Base-by-base conservation (phyloP, 495 filamentous ascomycete genomes). In the Tetracladium setigerum region DNA sequence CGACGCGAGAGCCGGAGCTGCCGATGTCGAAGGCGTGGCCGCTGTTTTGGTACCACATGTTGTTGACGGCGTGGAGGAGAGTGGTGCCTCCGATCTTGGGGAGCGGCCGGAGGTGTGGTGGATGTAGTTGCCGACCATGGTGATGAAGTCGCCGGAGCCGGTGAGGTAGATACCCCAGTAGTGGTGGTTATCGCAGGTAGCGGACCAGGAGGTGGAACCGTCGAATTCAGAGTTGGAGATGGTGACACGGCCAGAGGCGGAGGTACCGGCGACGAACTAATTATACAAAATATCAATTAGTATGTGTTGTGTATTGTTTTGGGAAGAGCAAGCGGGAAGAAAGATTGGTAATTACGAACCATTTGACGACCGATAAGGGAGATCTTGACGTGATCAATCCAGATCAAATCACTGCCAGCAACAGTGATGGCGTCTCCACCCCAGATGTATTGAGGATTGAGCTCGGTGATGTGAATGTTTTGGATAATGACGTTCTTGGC, bases 1-100 rank as follows among this genome's bases (percentile, higher is more conserved):
- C 64, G 39, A 77, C 69, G 53, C 70, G 67, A 35, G 63, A 70
- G 39, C 73, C 74, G 5, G 61, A 55, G 34, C 58, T 66, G 19
- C 18, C 38, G 47, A 77, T 68, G 57, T 80, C 76, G 59, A 80
- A 80, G 14, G 70, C 67, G 57, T 78, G 76, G 30, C 76, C 74
- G 38, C 60, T 50, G 57, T 67, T 71, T 49, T 68, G 63, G 56
- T 72, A 66, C 57, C 64, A 78, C 69, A 77, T 76, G 65, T 78
- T 80, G 70, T 78, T 78, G 53, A 77, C 73, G 35, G 62, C 64
- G 37, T 70, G 74, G 56, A 71, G 62, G 47, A 71, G 60, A 47
- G 60, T 68, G 55, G 69, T 67, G 2, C 19, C 18, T 35, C 59
- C 62, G 44, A 77, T 58, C 55, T 74, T 76, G 37, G 73, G 30